Evolutionary conservation across 495 filamentous ascomycete species (phyloP), one percentile per base, ranked within the genome.

Genomic region (Tuber umbilicatum): DNA sequence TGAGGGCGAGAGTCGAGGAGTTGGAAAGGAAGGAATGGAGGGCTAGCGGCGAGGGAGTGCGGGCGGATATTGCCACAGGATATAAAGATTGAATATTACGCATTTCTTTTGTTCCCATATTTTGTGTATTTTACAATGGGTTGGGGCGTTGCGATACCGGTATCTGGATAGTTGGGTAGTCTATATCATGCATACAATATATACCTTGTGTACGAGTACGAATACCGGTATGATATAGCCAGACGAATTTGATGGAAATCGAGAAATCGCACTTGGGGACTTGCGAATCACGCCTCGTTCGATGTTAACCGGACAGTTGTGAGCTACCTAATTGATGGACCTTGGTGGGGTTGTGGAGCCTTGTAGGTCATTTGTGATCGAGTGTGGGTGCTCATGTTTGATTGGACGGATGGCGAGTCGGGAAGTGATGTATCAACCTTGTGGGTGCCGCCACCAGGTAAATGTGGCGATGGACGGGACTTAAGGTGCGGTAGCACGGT

Each of bases 1-100:
- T 92, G 76, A 85, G 85, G 41, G 87, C 89, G 75, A 90, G 81
- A 86, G 93, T 42, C 85, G 88, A 16, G 86, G 41, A 88, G 69
- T 80, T 93, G 79, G 91, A 93, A 84, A 83, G 82, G 45, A 89
- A 93, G 14, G 84, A 73, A 69, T 72, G 68, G 79, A 77, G 7
- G 75, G 40, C 38, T 31, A 19, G 16, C 38, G 9, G 23, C 38
- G 27, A n/a, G 37, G 7, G 27, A 60, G 45, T 14, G 19, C n/a
- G 27, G 31, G 31, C 9, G 2, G 17, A 40, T 37, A 9, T 17
- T 35, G 27, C 55, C 4, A 14, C 14, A 19, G 55, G 55, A 27
- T 64, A 35, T 64, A 27, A 10, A 12, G 27, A 27, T 35, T 64
- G n/a, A 60, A 27, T 12, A 17, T 5, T 35, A 35, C 19, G 12